Evolutionary conservation across 176 grass and related monocot genomes (phyloP).

Genomic region (Oryza punctata): DNA sequence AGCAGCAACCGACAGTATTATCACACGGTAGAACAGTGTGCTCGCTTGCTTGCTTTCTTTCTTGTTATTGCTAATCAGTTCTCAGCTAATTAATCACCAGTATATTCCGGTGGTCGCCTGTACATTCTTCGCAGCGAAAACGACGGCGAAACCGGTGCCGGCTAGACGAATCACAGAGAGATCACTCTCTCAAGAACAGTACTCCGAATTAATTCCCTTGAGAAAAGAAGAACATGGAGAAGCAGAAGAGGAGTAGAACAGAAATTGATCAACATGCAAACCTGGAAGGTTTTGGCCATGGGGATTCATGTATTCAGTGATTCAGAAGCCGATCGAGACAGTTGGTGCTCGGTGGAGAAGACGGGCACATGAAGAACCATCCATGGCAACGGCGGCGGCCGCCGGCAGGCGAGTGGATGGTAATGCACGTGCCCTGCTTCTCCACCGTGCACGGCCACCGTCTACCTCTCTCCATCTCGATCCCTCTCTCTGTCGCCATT

Average conservation of each 20-base stretch:
- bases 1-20: conserved; percentile 24
- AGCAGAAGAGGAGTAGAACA: neutral
- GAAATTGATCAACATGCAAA: neutral
- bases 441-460: conserved; percentile 69
- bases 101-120: neutral
- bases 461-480: neutral
- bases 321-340: conserved; percentile 28
- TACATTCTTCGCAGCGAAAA: conserved; percentile 26
- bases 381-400: conserved; percentile 1
- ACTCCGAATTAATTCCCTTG: neutral
- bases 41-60: neutral
- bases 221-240: neutral
- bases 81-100: conserved; percentile 1
- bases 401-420: conserved; percentile 41
- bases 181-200: neutral
- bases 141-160: neutral
- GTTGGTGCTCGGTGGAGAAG: conserved; percentile 79
- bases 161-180: neutral
- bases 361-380: conserved; percentile 80
- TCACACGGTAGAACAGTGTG: neutral
- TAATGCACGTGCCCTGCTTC: conserved; percentile 93
- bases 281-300: neutral
- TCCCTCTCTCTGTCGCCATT: neutral
- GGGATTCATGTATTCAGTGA: neutral
- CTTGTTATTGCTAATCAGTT: neutral